Evolutionary conservation across 176 grass and related monocot species (phyloP).

Genomic region (Carex parvula): DNA sequence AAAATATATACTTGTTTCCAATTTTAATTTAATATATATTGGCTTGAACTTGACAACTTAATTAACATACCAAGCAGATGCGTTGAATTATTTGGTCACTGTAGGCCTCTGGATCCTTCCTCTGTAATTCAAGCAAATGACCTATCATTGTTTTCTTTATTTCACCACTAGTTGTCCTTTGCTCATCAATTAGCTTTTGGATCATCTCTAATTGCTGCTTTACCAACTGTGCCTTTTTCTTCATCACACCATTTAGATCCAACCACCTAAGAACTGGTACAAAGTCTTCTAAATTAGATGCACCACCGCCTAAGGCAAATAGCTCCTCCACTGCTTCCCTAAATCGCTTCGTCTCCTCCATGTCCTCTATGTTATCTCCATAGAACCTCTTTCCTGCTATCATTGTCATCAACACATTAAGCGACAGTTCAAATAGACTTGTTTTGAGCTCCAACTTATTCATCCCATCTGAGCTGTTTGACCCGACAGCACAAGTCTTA

Average conservation of each 20-base stretch:
- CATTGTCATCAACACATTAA: constrained; percentile 19
- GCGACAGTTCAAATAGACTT: constrained; percentile 5
- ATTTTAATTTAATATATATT: too few species aligned
- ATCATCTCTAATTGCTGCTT: background rate
- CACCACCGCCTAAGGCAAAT: background rate
- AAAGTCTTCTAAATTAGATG: constrained; percentile 19
- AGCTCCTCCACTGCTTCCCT: background rate
- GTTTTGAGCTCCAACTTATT: constrained; percentile 19
- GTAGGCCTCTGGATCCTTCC: constrained; percentile 18
- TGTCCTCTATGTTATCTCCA: background rate
- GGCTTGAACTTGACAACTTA: background rate
- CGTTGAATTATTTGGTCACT: constrained; percentile 9
- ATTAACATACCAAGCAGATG: constrained; percentile 5
- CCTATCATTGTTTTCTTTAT: background rate
- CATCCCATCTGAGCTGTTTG: background rate
- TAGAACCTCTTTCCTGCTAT: background rate
- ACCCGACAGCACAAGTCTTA: background rate
- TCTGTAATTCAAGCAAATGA: constrained; percentile 18
- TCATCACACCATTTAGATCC: background rate
- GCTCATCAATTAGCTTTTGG: constrained; percentile 13
- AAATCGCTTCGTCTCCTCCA: background rate
- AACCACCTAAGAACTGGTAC: background rate
- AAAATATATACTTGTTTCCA: too few species aligned
- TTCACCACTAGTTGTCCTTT: background rate
- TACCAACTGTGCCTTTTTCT: background rate